Evolutionary conservation across 1,139 yeast species (phyloP).

Genomic region (Yamadazyma dendronema): DNA sequence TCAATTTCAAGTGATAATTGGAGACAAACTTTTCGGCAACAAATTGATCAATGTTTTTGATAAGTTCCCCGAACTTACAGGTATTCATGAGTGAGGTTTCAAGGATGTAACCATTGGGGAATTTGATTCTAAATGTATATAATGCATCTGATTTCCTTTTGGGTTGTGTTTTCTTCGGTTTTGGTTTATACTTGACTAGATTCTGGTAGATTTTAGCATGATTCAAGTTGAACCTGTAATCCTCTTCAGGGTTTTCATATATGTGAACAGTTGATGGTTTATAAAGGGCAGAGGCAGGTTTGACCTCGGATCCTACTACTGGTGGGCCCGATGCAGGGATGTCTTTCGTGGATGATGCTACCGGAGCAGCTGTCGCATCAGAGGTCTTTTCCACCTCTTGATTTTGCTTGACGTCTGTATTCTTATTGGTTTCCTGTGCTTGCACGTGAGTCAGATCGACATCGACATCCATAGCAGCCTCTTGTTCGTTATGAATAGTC

Average conservation of each 20-base stretch:
- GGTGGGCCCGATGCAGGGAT: background rate
- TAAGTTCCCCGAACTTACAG: constrained; percentile 42
- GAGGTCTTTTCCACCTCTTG: background rate
- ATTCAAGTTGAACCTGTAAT: constrained; percentile 49
- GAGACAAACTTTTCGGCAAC: constrained; percentile 36
- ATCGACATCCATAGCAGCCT: no score
- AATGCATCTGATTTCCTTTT: constrained; percentile 19
- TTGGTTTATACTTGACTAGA: constrained; percentile 34
- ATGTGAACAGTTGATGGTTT: constrained; percentile 12
- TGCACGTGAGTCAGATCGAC: no score
- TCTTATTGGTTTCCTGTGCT: no score
- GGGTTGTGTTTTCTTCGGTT: constrained; percentile 3
- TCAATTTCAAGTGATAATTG: constrained; percentile 32
- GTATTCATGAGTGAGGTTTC: constrained; percentile 16
- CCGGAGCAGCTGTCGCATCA: background rate
- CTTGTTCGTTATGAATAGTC: no score
- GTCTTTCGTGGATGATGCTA: background rate
- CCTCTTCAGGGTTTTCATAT: constrained; percentile 46
- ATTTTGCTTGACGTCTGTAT: no score
- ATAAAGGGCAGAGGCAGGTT: constrained; percentile 7
- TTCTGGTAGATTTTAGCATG: constrained; percentile 56
- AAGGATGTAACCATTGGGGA: constrained; percentile 53
- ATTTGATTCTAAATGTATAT: constrained; percentile 45
- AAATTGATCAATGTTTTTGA: constrained; percentile 36
- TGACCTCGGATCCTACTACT: background rate